These are phyloP conservation scores for Nyctanthes arbortristis DNA, from an alignment of 257 asterid species.

Conservation along the genomic window DNA sequence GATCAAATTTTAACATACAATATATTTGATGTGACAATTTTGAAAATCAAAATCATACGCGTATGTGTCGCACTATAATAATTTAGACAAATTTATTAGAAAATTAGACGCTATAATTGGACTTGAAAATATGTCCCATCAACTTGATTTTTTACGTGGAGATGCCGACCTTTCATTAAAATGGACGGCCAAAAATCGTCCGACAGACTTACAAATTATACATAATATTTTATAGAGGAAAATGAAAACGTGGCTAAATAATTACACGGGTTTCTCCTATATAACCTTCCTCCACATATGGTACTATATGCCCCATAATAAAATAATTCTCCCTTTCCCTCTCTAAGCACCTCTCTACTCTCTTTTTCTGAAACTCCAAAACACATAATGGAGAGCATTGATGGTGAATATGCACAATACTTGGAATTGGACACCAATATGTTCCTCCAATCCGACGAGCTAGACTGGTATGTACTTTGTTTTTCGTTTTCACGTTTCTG, in stretches of 20 bases:
- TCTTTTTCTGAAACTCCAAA: neutral
- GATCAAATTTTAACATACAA: no score
- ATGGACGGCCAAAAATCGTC: neutral
- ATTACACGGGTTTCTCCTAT: neutral
- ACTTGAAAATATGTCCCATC: neutral
- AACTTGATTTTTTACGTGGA: no score
- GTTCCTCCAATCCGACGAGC: slow-evolving; percentile 55
- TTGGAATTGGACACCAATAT: slow-evolving; percentile 69
- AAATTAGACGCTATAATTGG: no score
- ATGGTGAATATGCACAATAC: slow-evolving; percentile 44
- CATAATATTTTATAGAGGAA: neutral
- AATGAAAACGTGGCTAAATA: neutral
- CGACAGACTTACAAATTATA: neutral
- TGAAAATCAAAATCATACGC: no score
- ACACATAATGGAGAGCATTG: slow-evolving; percentile 42
- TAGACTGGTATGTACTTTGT: slow-evolving; percentile 44
- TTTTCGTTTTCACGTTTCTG: no score
- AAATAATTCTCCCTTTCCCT: slow-evolving; percentile 1
- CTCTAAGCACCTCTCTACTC: slow-evolving; percentile 12
- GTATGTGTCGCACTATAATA: no score
- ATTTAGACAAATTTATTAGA: no score
- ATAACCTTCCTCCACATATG: neutral
- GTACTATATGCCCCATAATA: neutral
- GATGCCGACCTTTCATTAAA: no score
- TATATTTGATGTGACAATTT: no score